Base-by-base conservation (phyloP, 352 stramenopile genomes). In the Globisporangium emineosum region DNA sequence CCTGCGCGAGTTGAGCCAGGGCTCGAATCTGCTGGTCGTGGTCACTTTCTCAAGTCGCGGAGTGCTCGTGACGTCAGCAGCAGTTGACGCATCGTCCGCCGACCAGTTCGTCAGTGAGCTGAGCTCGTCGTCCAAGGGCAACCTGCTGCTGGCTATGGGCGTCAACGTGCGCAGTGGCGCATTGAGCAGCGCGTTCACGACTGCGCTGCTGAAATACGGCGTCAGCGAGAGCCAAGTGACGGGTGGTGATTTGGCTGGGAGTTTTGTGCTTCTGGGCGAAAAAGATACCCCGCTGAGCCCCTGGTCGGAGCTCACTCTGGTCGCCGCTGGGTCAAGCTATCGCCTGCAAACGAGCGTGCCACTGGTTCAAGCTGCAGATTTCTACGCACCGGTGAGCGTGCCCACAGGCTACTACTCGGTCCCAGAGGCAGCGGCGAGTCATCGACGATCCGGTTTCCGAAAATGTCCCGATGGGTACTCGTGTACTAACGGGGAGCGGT, bases 341-440 rank as follows among this genome's bases (percentile, higher is more conserved):
- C 58, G 47, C 17, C 30, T 64, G 6, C 45, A 47, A 15, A 57
- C 58, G 8, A 64, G 45, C 21, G 33, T 86, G 7, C 75, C 77
- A 0, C 68, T 89, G 3, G 17, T 64, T 6, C 60, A 75, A 30
- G 71, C 74, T 12, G 40, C 43, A 1, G 62, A 67, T 2, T 55
- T 65, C 37, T 89, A 87, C 54, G 61, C 49, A 9, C 37, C 65
- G 30, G 62, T 72, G 3, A 65, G 13, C 37, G 73, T 87, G 10
- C 77, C 76, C 23, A 60, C 59, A 4, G 80, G 77, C 8, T 89
- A 76, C 57, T 89, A 89, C 49, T 73, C 74, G 17, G 42, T 75
- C 21, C 80, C 80, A 10, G 77, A 87, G 42, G 67, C 65, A 47
- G 66, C 64, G 6, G 33, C 72, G 10, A 64, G 68, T 35, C 50